phyloP scores from a whole-genome alignment of 2,329 filamentous ascomycete genomes.

The Fusarium circinatum region DNA sequence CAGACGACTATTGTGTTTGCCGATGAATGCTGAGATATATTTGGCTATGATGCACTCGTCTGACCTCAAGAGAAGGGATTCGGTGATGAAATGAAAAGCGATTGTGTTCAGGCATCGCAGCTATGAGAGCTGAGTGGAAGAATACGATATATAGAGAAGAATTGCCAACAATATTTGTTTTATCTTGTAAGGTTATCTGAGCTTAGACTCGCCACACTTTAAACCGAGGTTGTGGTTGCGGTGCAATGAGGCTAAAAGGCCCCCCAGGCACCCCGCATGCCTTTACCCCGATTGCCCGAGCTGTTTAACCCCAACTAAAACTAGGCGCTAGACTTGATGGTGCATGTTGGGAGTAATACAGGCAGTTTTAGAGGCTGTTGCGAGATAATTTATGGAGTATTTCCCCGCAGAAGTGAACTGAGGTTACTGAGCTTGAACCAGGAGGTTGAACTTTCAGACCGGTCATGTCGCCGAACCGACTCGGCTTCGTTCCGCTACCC shows the following conservation, averaged over 20 bases:
- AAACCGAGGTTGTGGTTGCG: slow-evolving; percentile 30
- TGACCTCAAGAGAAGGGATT: slow-evolving; percentile 1
- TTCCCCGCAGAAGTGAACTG: slow-evolving; percentile 25
- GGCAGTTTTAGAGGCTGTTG: slow-evolving; percentile 34
- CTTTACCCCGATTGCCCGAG: slow-evolving; percentile 43
- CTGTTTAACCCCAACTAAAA: slow-evolving; percentile 18
- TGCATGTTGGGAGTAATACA: slow-evolving; percentile 33
- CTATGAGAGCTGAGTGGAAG: background rate
- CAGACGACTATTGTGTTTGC: background rate
- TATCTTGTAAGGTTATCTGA: background rate
- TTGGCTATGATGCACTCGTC: background rate
- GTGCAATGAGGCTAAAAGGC: slow-evolving; percentile 7
- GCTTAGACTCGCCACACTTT: slow-evolving; percentile 17
- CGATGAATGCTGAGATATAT: background rate
- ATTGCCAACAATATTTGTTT: slow-evolving; percentile 24
- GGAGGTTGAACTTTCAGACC: slow-evolving; percentile 11
- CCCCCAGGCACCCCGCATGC: slow-evolving; percentile 33
- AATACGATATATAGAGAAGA: slow-evolving; percentile 25
- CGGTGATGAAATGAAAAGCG: background rate
- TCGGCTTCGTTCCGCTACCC: slow-evolving; percentile 28
- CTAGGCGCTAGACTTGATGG: slow-evolving; percentile 6
- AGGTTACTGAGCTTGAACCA: background rate
- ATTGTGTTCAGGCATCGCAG: background rate
- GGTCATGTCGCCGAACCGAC: slow-evolving; percentile 8
- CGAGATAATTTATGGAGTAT: slow-evolving; percentile 17